Conservation (phyloP, 345 rosid genomes). For the Eucalyptus curtisii region DNA sequence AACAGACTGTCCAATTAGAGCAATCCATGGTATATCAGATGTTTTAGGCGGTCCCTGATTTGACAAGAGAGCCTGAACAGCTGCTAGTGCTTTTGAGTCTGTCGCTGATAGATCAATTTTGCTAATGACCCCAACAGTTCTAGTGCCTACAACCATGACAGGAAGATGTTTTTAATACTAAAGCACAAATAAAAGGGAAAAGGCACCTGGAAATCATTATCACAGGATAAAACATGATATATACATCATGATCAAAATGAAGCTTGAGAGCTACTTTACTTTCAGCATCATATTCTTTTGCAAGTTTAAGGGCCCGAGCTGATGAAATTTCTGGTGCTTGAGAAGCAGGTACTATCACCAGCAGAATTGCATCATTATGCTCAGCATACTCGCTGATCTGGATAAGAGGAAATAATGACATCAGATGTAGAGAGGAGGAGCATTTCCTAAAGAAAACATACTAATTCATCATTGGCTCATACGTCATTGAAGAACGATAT, state of each 20-base stretch:
- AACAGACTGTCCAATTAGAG: constrained; percentile 94
- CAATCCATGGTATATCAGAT: constrained; percentile 94
- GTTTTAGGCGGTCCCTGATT: constrained; percentile 96
- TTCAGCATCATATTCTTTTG: constrained; percentile 88
- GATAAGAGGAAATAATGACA: neutral
- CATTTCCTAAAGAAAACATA: neutral
- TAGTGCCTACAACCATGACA: constrained; percentile 50
- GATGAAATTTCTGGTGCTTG: constrained; percentile 90
- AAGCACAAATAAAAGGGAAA: neutral
- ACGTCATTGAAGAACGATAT: neutral
- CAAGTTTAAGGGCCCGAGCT: constrained; percentile 80
- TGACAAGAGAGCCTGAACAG: constrained; percentile 86
- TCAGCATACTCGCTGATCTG: constrained; percentile 72
- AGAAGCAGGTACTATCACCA: constrained; percentile 82
- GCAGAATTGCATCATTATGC: constrained; percentile 85
- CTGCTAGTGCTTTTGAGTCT: constrained; percentile 85
- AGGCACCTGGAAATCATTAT: neutral
- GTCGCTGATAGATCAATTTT: constrained; percentile 95
- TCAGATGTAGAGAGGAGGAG: neutral
- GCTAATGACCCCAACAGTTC: constrained; percentile 86
- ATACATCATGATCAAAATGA: neutral
- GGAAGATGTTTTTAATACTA: neutral
- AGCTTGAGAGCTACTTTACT: constrained; percentile 28
- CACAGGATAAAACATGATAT: neutral
- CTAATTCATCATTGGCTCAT: neutral